Percentiles rank a stretch among this genome's conserved stretches.
Conservation (phyloP, 495 filamentous ascomycete genomes). For the Achaetomiella virescens region DNA sequence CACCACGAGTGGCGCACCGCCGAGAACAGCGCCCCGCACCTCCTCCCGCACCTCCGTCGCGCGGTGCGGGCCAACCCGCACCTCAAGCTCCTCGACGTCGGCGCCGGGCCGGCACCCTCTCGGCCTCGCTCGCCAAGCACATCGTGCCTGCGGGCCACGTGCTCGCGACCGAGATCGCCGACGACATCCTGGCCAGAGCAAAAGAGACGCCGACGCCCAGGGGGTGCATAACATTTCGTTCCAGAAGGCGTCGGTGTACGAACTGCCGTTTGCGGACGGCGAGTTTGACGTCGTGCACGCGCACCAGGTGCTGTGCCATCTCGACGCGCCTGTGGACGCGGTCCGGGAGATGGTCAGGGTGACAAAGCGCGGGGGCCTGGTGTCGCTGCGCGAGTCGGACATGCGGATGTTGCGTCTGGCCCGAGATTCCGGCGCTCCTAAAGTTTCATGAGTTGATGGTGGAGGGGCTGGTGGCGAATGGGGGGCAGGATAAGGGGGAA, state of each 20-base stretch:
- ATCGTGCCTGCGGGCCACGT: conserved; percentile 30
- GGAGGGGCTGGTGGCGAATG: conserved; percentile 21
- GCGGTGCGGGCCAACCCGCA: conserved; percentile 26
- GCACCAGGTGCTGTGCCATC: conserved; percentile 38
- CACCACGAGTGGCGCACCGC: conserved; percentile 30
- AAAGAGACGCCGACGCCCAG: conserved; percentile 16
- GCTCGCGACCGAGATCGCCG: conserved; percentile 37
- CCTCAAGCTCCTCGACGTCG: conserved; percentile 34
- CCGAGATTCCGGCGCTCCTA: conserved; percentile 27
- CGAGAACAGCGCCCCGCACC: conserved; percentile 30
- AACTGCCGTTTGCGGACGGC: conserved; percentile 36
- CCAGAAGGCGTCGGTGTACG: conserved; percentile 31
- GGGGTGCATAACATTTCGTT: conserved; percentile 34
- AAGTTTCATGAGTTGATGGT: conserved; percentile 32
- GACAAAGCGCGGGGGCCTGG: conserved; percentile 36
- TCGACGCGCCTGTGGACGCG: conserved; percentile 31
- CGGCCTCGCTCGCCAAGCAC: conserved; percentile 33
- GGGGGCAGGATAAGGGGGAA: conserved; percentile 30
- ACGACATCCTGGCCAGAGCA: conserved; percentile 32
- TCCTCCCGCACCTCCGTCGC: conserved; percentile 31
- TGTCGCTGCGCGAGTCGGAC: conserved; percentile 39
- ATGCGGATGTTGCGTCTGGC: conserved; percentile 32
- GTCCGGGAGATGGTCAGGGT: conserved; percentile 41
- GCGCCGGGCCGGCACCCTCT: conserved; percentile 36
- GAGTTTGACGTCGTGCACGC: conserved; percentile 39